A percentile compares a stretch with the other conserved stretches of the same genome.
These are phyloP conservation scores for Apostasia ramifera DNA, from an alignment of 106 monocot genomes.

Conservation along the genomic window DNA sequence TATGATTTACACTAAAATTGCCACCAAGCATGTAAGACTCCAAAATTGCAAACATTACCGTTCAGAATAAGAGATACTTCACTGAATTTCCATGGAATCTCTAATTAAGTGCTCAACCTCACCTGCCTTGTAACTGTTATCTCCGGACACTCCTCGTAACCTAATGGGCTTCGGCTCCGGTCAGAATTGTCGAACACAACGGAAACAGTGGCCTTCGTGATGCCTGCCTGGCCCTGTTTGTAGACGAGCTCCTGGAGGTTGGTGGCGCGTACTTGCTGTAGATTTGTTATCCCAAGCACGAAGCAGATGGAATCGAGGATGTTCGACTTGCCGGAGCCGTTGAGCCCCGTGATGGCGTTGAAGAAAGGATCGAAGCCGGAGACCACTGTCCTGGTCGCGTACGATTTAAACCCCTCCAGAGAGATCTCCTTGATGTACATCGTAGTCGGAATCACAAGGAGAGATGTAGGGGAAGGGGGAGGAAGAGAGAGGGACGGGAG, in stretches of 20 bases:
- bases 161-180: slow-evolving; percentile 73
- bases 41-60: too few relatives aligned
- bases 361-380: slow-evolving; percentile 94
- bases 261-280: slow-evolving; percentile 86
- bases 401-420: slow-evolving; percentile 95
- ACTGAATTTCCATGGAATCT: too few relatives aligned
- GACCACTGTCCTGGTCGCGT: slow-evolving; percentile 87
- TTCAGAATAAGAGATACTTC: too few relatives aligned
- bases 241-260: slow-evolving; percentile 95
- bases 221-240: slow-evolving; percentile 98
- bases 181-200: slow-evolving; percentile 89
- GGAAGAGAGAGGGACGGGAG: not conserved
- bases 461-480: not conserved
- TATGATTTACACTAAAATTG: too few relatives aligned
- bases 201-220: slow-evolving; percentile 94
- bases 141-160: slow-evolving; percentile 76
- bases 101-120: too few relatives aligned
- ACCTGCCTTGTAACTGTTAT: slow-evolving; percentile 96
- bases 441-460: not conserved
- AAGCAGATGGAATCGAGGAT: slow-evolving; percentile 98
- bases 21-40: too few relatives aligned
- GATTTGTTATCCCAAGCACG: slow-evolving; percentile 94
- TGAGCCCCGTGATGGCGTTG: slow-evolving; percentile 97
- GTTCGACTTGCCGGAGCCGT: slow-evolving; percentile 97
- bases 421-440: slow-evolving; percentile 88